These are phyloP conservation scores for Setaria italica DNA, from an alignment of 202 grass and related monocot genomes.

Conservation along the genomic window DNA sequence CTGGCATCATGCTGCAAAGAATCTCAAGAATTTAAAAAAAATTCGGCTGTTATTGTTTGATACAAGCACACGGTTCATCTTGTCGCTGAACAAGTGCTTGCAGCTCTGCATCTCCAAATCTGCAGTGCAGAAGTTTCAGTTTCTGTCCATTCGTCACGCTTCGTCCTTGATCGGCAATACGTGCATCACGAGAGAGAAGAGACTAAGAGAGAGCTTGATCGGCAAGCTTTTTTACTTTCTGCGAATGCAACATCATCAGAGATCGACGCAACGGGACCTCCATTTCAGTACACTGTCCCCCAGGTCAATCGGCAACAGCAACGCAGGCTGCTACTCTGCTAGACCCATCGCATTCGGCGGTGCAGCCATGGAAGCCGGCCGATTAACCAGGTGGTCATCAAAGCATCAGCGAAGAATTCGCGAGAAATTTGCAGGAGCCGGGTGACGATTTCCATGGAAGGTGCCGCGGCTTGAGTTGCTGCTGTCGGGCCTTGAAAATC, in stretches of 20 bases:
- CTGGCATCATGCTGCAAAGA: neutral
- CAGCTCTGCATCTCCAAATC: neutral
- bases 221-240: neutral
- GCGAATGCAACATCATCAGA: neutral
- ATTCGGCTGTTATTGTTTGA: neutral
- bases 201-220: neutral
- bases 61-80: slow-evolving; percentile 3
- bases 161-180: neutral
- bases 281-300: neutral
- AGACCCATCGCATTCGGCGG: neutral
- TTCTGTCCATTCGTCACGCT: neutral
- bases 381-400: neutral
- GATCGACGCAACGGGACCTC: neutral
- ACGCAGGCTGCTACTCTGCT: neutral
- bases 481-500: slow-evolving; percentile 5
- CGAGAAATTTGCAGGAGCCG: neutral
- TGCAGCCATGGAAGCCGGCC: neutral
- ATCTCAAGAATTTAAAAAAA: neutral
- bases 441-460: neutral
- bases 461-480: neutral
- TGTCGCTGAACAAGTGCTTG: neutral
- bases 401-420: neutral
- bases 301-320: neutral
- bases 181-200: neutral
- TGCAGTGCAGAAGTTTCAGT: neutral